Percentiles rank a stretch among this genome's conserved stretches.
Evolutionary conservation across 2,329 filamentous ascomycete genomes (phyloP).

Genomic region (Aspergillus bombycis): DNA sequence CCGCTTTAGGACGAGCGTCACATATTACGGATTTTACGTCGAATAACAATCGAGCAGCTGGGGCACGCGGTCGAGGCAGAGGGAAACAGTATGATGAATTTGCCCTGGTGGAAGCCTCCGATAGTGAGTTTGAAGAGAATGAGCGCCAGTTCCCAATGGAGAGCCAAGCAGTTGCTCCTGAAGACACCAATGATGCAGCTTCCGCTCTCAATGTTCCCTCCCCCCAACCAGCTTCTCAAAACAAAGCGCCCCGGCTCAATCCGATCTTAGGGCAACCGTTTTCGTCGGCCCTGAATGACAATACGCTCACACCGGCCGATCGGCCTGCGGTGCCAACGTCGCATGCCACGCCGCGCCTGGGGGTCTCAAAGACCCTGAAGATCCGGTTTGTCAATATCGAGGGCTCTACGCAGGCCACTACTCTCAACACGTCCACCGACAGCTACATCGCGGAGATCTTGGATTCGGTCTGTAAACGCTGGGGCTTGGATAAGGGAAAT

Average conservation of each 20-base stretch:
- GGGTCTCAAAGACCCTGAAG: slow-evolving; percentile 60
- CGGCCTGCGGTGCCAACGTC: slow-evolving; percentile 47
- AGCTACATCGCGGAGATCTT: slow-evolving; percentile 71
- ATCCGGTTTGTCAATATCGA: slow-evolving; percentile 65
- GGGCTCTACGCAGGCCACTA: slow-evolving; percentile 56
- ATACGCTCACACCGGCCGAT: slow-evolving; percentile 50
- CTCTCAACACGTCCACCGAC: slow-evolving; percentile 63
- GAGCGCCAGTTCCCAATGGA: slow-evolving; percentile 60
- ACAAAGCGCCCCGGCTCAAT: slow-evolving; percentile 37
- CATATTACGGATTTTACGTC: slow-evolving; percentile 67
- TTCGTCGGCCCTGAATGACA: slow-evolving; percentile 50
- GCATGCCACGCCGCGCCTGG: slow-evolving; percentile 58
- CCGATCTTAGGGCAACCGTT: slow-evolving; percentile 51
- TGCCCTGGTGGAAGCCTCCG: slow-evolving; percentile 63
- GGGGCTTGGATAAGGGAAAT: slow-evolving; percentile 66
- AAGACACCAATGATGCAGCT: slow-evolving; percentile 33
- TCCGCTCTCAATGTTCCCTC: slow-evolving; percentile 22
- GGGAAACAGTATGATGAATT: slow-evolving; percentile 71
- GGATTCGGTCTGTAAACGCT: slow-evolving; percentile 63
- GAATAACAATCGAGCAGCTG: slow-evolving; percentile 65
- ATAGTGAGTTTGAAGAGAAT: slow-evolving; percentile 60
- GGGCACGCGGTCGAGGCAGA: slow-evolving; percentile 57
- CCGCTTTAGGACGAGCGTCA: slow-evolving; percentile 59
- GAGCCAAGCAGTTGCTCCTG: slow-evolving; percentile 35
- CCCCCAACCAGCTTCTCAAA: slow-evolving; percentile 25